phyloP scores from a whole-genome alignment of 108 stramenopile species.

The Chaetoceros muelleri region DNA sequence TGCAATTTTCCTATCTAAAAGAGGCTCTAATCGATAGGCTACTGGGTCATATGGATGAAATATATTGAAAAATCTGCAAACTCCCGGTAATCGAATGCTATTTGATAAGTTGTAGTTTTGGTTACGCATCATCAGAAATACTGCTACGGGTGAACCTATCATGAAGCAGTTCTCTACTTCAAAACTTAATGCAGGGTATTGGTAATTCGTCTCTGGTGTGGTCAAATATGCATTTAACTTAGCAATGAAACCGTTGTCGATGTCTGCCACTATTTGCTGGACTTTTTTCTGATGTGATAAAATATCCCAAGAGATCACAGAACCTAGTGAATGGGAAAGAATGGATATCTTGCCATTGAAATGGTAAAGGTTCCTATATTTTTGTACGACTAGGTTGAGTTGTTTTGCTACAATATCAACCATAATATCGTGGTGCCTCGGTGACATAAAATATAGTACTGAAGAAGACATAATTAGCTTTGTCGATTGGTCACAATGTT shows the following conservation, averaged over 20 bases:
- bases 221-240: no score
- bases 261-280: not conserved
- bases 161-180: conserved; percentile 36
- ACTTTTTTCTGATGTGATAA: conserved; percentile 5
- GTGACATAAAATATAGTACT: conserved; percentile 45
- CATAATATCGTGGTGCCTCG: conserved; percentile 55
- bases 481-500: no score
- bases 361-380: conserved; percentile 32
- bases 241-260: no score
- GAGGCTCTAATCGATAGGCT: conserved; percentile 72
- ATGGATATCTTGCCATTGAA: conserved; percentile 38
- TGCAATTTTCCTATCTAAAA: conserved; percentile 32
- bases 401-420: conserved; percentile 47
- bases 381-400: conserved; percentile 47
- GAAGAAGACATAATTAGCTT: no score
- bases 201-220: not conserved
- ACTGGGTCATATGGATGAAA: conserved; percentile 75
- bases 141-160: conserved; percentile 56
- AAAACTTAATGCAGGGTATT: conserved; percentile 49
- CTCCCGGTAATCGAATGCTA: conserved; percentile 29
- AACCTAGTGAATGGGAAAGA: conserved; percentile 27
- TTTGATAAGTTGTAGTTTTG: conserved; percentile 19
- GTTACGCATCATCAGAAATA: conserved; percentile 66
- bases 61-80: conserved; percentile 55
- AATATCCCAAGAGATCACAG: conserved; percentile 9